Base-by-base conservation (phyloP, 495 filamentous ascomycete genomes). In the Xanthoparmelia taractica region DNA sequence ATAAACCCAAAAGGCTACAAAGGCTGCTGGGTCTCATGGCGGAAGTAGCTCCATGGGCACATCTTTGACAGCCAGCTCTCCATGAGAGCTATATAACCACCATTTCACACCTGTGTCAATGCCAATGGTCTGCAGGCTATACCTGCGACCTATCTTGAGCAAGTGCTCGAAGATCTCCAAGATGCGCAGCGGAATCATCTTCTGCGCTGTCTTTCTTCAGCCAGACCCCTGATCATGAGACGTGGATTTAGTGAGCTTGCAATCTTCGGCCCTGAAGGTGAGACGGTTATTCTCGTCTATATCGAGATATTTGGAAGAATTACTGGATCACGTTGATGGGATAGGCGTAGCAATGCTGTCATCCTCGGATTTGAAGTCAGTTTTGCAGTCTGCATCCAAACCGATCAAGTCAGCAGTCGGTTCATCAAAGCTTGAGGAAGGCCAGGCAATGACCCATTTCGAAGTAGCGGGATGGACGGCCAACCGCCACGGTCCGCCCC, bases 11-110 rank as follows among this genome's bases (percentile, higher is more conserved):
- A 11, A 17, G 13, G 59, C 59, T 15, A 61, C 17, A n/a, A 61
- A 13, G 27, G 48, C 37, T 34, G 47, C 33, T n/a, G 59, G 33
- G 45, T 61, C 45, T 37, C 29, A 55, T 27, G 59, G 59, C 8
- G 45, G 60, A 25, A 62, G 20, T 5, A 38, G 48, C n/a, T 38
- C 43, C 17, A 25, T 20, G 31, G 48, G 34, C n/a, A 20, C 33
- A 34, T 25, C 31, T 11, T 50, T 25, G 40, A 41, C 15, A 18
- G 2, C 20, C 41, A 45, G 20, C 41, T 45, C 41, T 45, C 15
- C 40, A 13, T 43, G 40, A 18, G 40, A 43, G 37, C 34, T 48
- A 48, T 62, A 62, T 29, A 12, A 12, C 60, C 60, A 62, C 60
- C 48, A 62, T 56, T 25, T 34, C 29, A 31, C 20, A 18, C 52